Percentiles rank a stretch among this genome's conserved stretches.
Conservation (phyloP, 208 protist species). For the Trypanosoma avium region DNA sequence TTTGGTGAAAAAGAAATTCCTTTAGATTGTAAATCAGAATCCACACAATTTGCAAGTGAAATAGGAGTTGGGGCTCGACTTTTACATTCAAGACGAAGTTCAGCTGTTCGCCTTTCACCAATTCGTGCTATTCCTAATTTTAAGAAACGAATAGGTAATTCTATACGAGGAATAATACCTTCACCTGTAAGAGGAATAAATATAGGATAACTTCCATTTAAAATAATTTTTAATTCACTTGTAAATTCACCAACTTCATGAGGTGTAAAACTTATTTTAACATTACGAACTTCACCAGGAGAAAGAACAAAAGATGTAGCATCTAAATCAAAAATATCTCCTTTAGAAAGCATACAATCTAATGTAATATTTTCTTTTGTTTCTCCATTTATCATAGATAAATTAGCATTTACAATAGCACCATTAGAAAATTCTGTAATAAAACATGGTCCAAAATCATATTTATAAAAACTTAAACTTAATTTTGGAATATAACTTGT, state of each 20-base stretch:
- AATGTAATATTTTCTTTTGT: conserved; percentile 73
- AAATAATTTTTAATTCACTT: conserved; percentile 89
- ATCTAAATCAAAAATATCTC: conserved; percentile 85
- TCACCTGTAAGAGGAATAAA: conserved; percentile 88
- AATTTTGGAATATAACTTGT: conserved; percentile 86
- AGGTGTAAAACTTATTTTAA: conserved; percentile 90
- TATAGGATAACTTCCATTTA: conserved; percentile 92
- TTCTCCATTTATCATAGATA: conserved; percentile 92
- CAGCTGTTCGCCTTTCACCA: conserved; percentile 64
- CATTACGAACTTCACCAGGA: conserved; percentile 63
- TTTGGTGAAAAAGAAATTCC: conserved; percentile 58
- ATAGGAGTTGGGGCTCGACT: conserved; percentile 81
- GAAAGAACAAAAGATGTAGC: conserved; percentile 82
- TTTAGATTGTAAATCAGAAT: conserved; percentile 61
- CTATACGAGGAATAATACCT: conserved; percentile 87
- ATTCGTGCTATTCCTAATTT: conserved; percentile 86
- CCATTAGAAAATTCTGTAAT: conserved; percentile 63
- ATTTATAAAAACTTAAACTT: conserved; percentile 76
- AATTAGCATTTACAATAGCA: conserved; percentile 35
- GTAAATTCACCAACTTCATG: conserved; percentile 75
- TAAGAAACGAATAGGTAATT: conserved; percentile 80
- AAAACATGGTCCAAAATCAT: conserved; percentile 94
- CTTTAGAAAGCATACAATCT: conserved; percentile 80
- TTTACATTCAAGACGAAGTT: conserved; percentile 85
- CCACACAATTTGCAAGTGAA: conserved; percentile 66